Evolutionary conservation across 257 asterid species (phyloP).

Genomic region (Solanum rostratum): DNA sequence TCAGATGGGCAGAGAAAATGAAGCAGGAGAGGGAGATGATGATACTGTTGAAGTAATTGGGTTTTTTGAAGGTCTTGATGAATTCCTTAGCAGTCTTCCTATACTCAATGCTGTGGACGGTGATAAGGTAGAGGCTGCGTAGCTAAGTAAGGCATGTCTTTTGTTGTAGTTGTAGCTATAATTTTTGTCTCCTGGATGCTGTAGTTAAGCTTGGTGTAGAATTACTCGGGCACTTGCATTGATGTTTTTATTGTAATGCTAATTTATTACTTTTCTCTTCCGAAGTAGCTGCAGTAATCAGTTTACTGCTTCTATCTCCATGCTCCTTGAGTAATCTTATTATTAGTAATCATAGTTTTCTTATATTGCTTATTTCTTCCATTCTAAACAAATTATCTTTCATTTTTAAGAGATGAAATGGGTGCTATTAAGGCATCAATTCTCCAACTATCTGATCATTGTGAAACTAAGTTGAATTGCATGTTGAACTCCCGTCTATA

Average conservation of each 20-base stretch:
- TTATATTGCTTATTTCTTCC: background rate
- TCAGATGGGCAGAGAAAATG: slow-evolving; percentile 37
- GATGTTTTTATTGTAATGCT: slow-evolving; percentile 8
- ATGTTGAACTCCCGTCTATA: background rate
- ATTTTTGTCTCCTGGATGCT: slow-evolving; percentile 19
- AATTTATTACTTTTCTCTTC: background rate
- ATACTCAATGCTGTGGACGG: slow-evolving; percentile 68
- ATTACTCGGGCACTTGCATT: slow-evolving; percentile 13
- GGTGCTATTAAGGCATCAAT: background rate
- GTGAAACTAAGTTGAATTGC: background rate
- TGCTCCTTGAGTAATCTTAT: background rate
- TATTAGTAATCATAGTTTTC: background rate
- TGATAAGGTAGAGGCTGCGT: slow-evolving; percentile 78
- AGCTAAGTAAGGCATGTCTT: slow-evolving; percentile 21
- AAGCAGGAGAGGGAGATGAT: slow-evolving; percentile 56
- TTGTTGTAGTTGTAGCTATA: slow-evolving; percentile 29
- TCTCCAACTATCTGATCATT: background rate
- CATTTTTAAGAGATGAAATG: background rate
- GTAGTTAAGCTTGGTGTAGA: slow-evolving; percentile 27
- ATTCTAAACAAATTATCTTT: too few species aligned
- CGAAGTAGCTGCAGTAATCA: background rate
- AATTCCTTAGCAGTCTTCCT: slow-evolving; percentile 81
- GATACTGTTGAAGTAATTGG: slow-evolving; percentile 81
- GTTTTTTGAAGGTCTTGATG: slow-evolving; percentile 95
- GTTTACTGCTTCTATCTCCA: slow-evolving; percentile 1